Conservation (phyloP, 768 basidiomycete genomes). For the Amanita thiersii region DNA sequence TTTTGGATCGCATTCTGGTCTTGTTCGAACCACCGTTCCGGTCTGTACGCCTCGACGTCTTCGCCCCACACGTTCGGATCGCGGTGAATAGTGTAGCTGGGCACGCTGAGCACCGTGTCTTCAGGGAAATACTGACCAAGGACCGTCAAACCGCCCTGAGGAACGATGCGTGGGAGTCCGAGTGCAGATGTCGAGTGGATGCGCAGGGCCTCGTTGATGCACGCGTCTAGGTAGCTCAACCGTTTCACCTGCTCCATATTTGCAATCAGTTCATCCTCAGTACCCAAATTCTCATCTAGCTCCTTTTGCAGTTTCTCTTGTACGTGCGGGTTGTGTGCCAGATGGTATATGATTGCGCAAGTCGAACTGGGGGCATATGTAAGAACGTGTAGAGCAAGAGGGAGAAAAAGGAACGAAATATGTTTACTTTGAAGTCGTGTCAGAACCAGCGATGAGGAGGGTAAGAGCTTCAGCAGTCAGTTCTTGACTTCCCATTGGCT, state of each 20-base stretch:
- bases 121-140: slow-evolving; percentile 53
- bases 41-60: slow-evolving; percentile 66
- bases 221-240: slow-evolving; percentile 76
- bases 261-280: slow-evolving; percentile 51
- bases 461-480: slow-evolving; percentile 86
- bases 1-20: slow-evolving; percentile 54
- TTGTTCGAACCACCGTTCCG: slow-evolving; percentile 80
- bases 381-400: background rate
- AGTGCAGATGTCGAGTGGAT: slow-evolving; percentile 79
- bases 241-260: slow-evolving; percentile 64
- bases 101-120: slow-evolving; percentile 73
- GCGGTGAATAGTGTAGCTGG: slow-evolving; percentile 79
- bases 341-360: slow-evolving; percentile 82
- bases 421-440: slow-evolving; percentile 87
- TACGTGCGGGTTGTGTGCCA: slow-evolving; percentile 56
- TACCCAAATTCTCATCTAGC: slow-evolving; percentile 52
- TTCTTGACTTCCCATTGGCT: slow-evolving; percentile 74
- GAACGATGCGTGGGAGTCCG: slow-evolving; percentile 75
- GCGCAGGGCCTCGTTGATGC: slow-evolving; percentile 81
- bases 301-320: slow-evolving; percentile 73
- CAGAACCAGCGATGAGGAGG: slow-evolving; percentile 81
- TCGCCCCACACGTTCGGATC: slow-evolving; percentile 67
- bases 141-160: slow-evolving; percentile 63
- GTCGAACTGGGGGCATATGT: slow-evolving; percentile 50
- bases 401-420: background rate